Conservation (phyloP, 2,329 filamentous ascomycete species). For the Beauveria sp. region DNA sequence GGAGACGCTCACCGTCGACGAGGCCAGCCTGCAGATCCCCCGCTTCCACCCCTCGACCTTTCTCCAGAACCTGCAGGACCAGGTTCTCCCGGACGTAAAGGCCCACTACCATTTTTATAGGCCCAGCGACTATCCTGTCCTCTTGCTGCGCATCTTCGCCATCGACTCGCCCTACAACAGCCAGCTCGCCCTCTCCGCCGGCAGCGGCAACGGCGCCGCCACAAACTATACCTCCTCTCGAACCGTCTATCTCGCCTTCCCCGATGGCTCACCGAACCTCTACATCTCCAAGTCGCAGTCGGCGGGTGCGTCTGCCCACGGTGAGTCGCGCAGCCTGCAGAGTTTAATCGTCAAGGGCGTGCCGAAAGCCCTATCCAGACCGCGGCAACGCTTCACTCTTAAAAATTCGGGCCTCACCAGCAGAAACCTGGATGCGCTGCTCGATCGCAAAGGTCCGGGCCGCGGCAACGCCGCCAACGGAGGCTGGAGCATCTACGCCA, state of each 20-base stretch:
- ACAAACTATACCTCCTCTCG: slow-evolving; percentile 56
- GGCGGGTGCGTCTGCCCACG: slow-evolving; percentile 31
- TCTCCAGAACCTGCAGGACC: slow-evolving; percentile 64
- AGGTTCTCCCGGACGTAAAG: slow-evolving; percentile 72
- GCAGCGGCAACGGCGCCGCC: slow-evolving; percentile 23
- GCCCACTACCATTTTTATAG: slow-evolving; percentile 75
- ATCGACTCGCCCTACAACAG: slow-evolving; percentile 75
- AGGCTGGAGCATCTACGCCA: slow-evolving; percentile 72
- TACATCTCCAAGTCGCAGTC: slow-evolving; percentile 54
- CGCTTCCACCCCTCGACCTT: slow-evolving; percentile 78
- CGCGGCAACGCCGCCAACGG: slow-evolving; percentile 66
- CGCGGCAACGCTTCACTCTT: slow-evolving; percentile 63
- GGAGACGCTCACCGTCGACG: slow-evolving; percentile 34
- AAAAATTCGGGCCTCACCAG: slow-evolving; percentile 61
- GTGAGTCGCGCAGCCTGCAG: slow-evolving; percentile 57
- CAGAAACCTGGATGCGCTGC: slow-evolving; percentile 61
- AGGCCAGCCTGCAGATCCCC: slow-evolving; percentile 46
- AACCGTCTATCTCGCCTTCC: slow-evolving; percentile 75
- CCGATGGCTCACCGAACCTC: slow-evolving; percentile 68
- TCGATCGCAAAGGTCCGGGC: slow-evolving; percentile 61
- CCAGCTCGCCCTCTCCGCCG: slow-evolving; percentile 36
- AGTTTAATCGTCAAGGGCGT: slow-evolving; percentile 70
- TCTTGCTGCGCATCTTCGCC: slow-evolving; percentile 71
- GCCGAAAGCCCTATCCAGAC: slow-evolving; percentile 72
- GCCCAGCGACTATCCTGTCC: slow-evolving; percentile 59